Percentiles rank a stretch among this genome's conserved stretches.
Evolutionary conservation across 352 stramenopile genomes (phyloP).

Genomic region (Thraustotheca clavata): DNA sequence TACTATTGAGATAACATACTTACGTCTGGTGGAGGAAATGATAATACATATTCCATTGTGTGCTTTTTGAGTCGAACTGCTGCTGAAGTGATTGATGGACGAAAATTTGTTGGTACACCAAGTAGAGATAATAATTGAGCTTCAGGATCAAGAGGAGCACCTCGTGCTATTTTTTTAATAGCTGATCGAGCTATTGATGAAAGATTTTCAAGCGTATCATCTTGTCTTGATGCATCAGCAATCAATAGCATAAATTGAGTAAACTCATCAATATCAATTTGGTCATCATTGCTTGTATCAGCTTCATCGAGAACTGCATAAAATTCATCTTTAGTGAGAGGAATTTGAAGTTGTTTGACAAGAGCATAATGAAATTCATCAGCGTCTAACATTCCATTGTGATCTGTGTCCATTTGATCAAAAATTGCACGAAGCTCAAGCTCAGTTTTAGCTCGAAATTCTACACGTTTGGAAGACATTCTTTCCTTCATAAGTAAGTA

Average conservation of each 20-base stretch:
- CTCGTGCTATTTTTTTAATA: conserved; percentile 70
- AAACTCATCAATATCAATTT: conserved; percentile 61
- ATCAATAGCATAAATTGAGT: conserved; percentile 66
- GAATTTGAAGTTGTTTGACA: conserved; percentile 63
- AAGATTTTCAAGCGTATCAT: conserved; percentile 14
- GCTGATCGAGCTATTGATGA: conserved; percentile 33
- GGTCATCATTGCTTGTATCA: conserved; percentile 48
- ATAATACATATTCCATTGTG: conserved; percentile 56
- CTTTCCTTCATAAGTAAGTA: conserved; percentile 55
- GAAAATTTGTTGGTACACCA: conserved; percentile 70
- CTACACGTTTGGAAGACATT: conserved; percentile 44
- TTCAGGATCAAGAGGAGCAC: conserved; percentile 57
- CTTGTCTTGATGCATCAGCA: conserved; percentile 17
- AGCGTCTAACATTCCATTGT: conserved; percentile 55
- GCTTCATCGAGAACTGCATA: conserved; percentile 61
- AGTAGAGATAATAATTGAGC: conserved; percentile 64
- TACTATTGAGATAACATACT: not conserved
- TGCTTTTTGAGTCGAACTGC: conserved; percentile 46
- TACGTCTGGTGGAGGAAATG: conserved; percentile 58
- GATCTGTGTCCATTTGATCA: conserved; percentile 51
- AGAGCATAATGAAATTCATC: conserved; percentile 71
- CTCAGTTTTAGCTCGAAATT: conserved; percentile 47
- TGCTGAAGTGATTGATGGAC: conserved; percentile 50
- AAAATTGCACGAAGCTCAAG: conserved; percentile 72
- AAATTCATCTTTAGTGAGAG: conserved; percentile 64